A percentile compares a stretch with the other conserved stretches of the same genome.
These are phyloP conservation scores for Candida palmyrensis DNA, from an alignment of 805 yeast genomes.

Conservation along the genomic window DNA sequence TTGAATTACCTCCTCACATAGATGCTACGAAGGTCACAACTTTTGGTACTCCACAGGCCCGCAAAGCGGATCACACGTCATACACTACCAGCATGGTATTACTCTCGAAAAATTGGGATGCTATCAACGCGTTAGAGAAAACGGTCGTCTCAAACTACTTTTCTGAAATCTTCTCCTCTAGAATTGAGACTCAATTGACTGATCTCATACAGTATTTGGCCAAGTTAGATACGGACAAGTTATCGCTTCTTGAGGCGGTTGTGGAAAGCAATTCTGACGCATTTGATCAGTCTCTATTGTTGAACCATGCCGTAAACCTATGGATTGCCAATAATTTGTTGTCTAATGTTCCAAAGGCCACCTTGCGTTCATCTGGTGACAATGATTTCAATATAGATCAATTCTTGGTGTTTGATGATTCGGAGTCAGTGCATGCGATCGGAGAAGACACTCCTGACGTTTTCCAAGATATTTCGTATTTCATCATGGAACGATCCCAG, in stretches of 20 bases:
- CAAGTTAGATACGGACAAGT: background rate
- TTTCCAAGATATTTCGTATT: constrained; percentile 27
- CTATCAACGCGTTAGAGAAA: too few relatives aligned
- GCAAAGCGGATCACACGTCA: constrained; percentile 3
- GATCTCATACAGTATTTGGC: constrained; percentile 2
- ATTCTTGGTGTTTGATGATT: constrained; percentile 23
- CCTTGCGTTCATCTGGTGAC: too few relatives aligned
- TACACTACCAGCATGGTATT: constrained; percentile 12
- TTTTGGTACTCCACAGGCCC: constrained; percentile 3
- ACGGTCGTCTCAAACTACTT: constrained; percentile 10
- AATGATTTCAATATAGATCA: constrained; percentile 10
- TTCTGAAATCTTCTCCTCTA: constrained; percentile 10
- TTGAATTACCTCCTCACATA: constrained; percentile 33
- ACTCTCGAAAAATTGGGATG: constrained; percentile 6
- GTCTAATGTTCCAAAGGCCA: constrained; percentile 1
- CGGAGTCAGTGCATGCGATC: constrained; percentile 3
- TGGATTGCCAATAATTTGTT: constrained; percentile 27
- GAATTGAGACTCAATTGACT: constrained; percentile 16
- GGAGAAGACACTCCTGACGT: background rate
- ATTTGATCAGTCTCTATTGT: constrained; percentile 3
- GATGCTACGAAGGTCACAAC: constrained; percentile 25
- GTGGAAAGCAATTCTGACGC: constrained; percentile 5
- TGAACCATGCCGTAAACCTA: constrained; percentile 15
- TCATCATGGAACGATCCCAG: constrained; percentile 33
- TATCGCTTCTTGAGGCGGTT: constrained; percentile 10